phyloP scores from a whole-genome alignment of 306 rosid genomes.

The apple (Malus domestica) region ASM211411v1 NC_041790.1:15002501-15003000 shows the following conservation, averaged over 20 bases:
- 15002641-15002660: not conserved
- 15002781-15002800: too few relatives aligned
- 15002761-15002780: too few relatives aligned
- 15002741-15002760: too few relatives aligned
- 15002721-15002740: too few relatives aligned
- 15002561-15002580: not conserved
- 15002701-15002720: rapidly evolving
- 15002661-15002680: not conserved
- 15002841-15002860: not conserved
- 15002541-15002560: not conserved
- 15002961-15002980: too few relatives aligned
- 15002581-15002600: not conserved
- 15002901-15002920: too few relatives aligned
- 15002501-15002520: not conserved
- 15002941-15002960: too few relatives aligned
- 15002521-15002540: not conserved
- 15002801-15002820: too few relatives aligned
- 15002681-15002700: too few relatives aligned
- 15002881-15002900: too few relatives aligned
- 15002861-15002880: too few relatives aligned
- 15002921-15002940: not conserved
- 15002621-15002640: not conserved
- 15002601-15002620: constrained; percentile 1
- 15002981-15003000: too few relatives aligned
- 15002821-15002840: not conserved